phyloP scores from a whole-genome alignment of 2,329 filamentous ascomycete genomes.

The Colletotrichum salicis region DNA sequence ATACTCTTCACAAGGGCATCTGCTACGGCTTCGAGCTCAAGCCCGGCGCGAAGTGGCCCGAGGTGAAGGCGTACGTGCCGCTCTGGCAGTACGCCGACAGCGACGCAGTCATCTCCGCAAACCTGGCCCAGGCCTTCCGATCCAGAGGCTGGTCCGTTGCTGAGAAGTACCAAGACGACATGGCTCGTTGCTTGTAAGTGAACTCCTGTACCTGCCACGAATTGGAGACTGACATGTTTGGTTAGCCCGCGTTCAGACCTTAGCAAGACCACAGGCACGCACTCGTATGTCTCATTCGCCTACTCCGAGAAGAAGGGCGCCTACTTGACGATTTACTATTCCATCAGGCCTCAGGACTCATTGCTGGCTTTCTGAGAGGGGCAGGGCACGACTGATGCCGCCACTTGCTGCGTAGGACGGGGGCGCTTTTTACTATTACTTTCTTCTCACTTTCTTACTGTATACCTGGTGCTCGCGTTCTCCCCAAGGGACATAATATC shows the following conservation, averaged over 20 bases:
- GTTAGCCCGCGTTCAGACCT: constrained; percentile 30
- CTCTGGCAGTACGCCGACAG: constrained; percentile 39
- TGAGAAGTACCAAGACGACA: constrained; percentile 28
- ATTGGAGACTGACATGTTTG: neutral
- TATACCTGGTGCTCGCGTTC: neutral
- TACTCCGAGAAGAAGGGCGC: constrained; percentile 36
- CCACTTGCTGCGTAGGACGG: neutral
- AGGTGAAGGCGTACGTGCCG: constrained; percentile 43
- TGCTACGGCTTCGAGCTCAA: constrained; percentile 43
- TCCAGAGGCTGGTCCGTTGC: constrained; percentile 32
- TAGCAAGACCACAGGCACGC: constrained; percentile 19
- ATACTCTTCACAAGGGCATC: constrained; percentile 37
- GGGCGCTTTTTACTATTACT: neutral
- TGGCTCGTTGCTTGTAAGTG: constrained; percentile 34
- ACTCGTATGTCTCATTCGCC: constrained; percentile 38
- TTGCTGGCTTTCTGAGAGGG: constrained; percentile 23
- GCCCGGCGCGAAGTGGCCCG: constrained; percentile 38
- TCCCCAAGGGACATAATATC: neutral
- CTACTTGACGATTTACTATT: constrained; percentile 38
- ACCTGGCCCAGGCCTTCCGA: constrained; percentile 31
- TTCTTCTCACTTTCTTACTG: neutral
- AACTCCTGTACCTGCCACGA: too few relatives aligned
- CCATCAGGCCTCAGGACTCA: constrained; percentile 29
- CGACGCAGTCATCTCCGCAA: constrained; percentile 28
- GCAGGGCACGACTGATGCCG: neutral